phyloP scores from a whole-genome alignment of 2,329 filamentous ascomycete species.

The Alternaria dauci region DNA sequence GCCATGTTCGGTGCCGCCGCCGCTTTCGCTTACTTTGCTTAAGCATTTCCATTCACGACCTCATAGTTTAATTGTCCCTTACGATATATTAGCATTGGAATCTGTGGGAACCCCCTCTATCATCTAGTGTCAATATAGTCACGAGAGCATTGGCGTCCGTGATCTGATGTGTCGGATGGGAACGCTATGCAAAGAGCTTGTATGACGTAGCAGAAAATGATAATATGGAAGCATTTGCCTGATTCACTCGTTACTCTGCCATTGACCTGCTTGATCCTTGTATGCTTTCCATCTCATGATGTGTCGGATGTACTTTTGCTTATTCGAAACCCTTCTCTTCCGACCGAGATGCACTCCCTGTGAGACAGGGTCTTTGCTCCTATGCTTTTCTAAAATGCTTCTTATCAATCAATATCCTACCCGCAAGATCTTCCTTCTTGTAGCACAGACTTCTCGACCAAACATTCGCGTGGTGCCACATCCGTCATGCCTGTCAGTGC shows the following conservation, averaged over 20 bases:
- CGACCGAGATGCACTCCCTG: not conserved
- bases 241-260: not conserved
- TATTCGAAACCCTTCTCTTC: not conserved
- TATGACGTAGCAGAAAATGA: slow-evolving; percentile 32
- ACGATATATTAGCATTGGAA: slow-evolving; percentile 32
- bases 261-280: not conserved
- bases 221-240: slow-evolving; percentile 9
- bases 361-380: not conserved
- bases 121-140: slow-evolving; percentile 24
- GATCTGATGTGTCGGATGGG: slow-evolving; percentile 1
- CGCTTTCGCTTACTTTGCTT: slow-evolving; percentile 53
- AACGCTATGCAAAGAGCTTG: slow-evolving; percentile 36
- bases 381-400: not conserved
- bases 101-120: slow-evolving; percentile 20
- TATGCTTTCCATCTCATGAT: not conserved
- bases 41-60: slow-evolving; percentile 24
- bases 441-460: slow-evolving; percentile 9
- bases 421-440: not conserved
- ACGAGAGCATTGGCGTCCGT: slow-evolving; percentile 14
- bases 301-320: not conserved
- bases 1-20: slow-evolving; percentile 53
- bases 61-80: slow-evolving; percentile 17
- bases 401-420: not conserved
- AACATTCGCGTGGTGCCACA: slow-evolving; percentile 22
- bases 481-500: slow-evolving; percentile 10